Conservation (phyloP, 2,329 filamentous ascomycete species). For the Cercospora sesami region DNA sequence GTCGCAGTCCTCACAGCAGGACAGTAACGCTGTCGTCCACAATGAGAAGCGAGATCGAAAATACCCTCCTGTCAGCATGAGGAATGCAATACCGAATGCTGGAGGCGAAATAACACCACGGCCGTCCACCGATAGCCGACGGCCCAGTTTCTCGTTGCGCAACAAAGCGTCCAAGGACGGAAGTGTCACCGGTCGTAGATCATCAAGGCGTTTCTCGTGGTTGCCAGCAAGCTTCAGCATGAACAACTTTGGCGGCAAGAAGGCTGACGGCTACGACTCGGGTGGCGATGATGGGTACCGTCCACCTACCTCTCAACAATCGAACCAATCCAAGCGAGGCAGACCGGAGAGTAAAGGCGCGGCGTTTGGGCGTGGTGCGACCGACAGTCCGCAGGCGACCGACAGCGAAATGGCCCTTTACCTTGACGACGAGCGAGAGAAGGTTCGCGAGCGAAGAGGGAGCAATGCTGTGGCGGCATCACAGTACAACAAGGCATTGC, state of each 20-base stretch:
- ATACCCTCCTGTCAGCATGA: constrained; percentile 92
- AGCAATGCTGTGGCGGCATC: constrained; percentile 24
- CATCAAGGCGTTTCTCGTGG: constrained; percentile 52
- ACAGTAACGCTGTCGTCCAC: constrained; percentile 46
- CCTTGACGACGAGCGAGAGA: constrained; percentile 43
- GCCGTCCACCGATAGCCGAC: constrained; percentile 51
- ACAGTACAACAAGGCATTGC: constrained; percentile 35
- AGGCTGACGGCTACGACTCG: constrained; percentile 40
- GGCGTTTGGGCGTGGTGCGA: constrained; percentile 48
- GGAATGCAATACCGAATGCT: constrained; percentile 63
- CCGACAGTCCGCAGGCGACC: constrained; percentile 47
- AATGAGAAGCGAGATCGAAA: constrained; percentile 64
- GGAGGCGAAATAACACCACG: constrained; percentile 52
- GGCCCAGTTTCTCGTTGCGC: constrained; percentile 53
- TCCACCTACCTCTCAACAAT: constrained; percentile 28
- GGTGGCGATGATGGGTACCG: constrained; percentile 34
- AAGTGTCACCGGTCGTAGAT: constrained; percentile 39
- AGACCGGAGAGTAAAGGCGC: constrained; percentile 42
- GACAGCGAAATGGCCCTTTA: constrained; percentile 46
- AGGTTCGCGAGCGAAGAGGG: constrained; percentile 23
- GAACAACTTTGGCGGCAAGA: constrained; percentile 42
- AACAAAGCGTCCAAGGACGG: constrained; percentile 46
- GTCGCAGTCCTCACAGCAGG: constrained; percentile 40
- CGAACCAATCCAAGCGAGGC: constrained; percentile 36
- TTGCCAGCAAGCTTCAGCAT: constrained; percentile 52